Evolutionary conservation across 257 asterid species (phyloP), one percentile per base, ranked within the genome.

Genomic region (Leonotis leonurus): DNA sequence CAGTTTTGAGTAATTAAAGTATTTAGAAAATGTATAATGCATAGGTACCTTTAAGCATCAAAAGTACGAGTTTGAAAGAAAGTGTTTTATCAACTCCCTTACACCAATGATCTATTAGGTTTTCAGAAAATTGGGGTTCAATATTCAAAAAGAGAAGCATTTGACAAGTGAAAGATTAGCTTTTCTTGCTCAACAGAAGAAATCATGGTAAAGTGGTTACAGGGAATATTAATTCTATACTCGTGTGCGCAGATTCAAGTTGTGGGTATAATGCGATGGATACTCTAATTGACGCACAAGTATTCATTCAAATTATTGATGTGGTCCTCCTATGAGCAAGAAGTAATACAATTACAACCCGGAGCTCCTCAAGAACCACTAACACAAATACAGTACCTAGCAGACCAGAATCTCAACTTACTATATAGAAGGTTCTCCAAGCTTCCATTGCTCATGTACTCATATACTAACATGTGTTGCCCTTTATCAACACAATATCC

Each of bases 401-500:
- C 56, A 69, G 46, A 61, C 26, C 24, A 48, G 33, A 27, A 27
- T 58, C 37, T 35, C 48, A 57, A 64, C 96, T 81, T 79, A 93
- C 97, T 74, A 52, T 93, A 93, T 58, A 93, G 63, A 68, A 78
- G 89, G 72, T 87, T 87, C 17, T 80, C 97, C 86, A 93, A 83
- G 85, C 97, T 93, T 70, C 97, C 99, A 27, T 89, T 83, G 79
- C 95, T 85, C 99, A 93, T 89, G 78, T 77, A 93, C 77, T 93
- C 97, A 41, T 93, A 93, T 56, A 93, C 75, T 65, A 93, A 78
- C 86, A 93, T 89, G 26, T 64, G 88, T 52, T 89, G 88, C 60
- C 97, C 96, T 80, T 83, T 89, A 69, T 93, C 99, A 48, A 93
- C 91, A 64, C 99, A 89, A 66, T 89, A 89, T 59, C 99, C 99